Conservation (phyloP, 1,139 yeast species). For the Blastobotrys elegans region DNA sequence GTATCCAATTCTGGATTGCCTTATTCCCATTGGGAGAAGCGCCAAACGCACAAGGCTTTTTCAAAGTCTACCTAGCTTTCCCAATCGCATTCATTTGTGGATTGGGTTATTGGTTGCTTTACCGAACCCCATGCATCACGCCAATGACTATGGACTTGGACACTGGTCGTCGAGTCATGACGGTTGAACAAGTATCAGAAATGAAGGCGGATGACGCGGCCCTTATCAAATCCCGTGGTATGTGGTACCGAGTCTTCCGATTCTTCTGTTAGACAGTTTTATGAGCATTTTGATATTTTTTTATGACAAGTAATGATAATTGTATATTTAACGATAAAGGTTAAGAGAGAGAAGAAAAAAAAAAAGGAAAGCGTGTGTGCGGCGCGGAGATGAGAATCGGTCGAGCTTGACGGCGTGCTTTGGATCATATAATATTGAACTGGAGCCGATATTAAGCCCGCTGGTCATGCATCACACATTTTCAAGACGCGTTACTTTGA, state of each 20-base stretch:
- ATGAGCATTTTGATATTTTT: no score
- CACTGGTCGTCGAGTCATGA: constrained; percentile 51
- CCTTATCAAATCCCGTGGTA: constrained; percentile 32
- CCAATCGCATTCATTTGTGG: constrained; percentile 47
- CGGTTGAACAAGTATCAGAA: constrained; percentile 46
- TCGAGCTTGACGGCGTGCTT: no score
- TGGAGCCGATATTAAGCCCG: no score
- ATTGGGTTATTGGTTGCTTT: constrained; percentile 47
- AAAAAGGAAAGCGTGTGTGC: no score
- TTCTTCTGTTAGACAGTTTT: constrained; percentile 28
- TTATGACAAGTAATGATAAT: no score
- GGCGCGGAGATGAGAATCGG: no score
- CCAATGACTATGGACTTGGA: constrained; percentile 40
- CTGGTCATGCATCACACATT: no score
- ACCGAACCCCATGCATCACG: constrained; percentile 40
- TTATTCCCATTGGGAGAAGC: constrained; percentile 58
- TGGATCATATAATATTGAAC: no score
- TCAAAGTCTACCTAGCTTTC: constrained; percentile 50
- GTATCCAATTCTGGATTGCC: constrained; percentile 82
- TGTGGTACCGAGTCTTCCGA: constrained; percentile 35
- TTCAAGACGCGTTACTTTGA: no score
- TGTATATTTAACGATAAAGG: no score
- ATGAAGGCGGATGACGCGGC: constrained; percentile 46
- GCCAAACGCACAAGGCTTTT: constrained; percentile 41
- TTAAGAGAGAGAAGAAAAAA: no score